Evolutionary conservation across 1,284 basidiomycete species (phyloP).

Genomic region (Irpex sp.): DNA sequence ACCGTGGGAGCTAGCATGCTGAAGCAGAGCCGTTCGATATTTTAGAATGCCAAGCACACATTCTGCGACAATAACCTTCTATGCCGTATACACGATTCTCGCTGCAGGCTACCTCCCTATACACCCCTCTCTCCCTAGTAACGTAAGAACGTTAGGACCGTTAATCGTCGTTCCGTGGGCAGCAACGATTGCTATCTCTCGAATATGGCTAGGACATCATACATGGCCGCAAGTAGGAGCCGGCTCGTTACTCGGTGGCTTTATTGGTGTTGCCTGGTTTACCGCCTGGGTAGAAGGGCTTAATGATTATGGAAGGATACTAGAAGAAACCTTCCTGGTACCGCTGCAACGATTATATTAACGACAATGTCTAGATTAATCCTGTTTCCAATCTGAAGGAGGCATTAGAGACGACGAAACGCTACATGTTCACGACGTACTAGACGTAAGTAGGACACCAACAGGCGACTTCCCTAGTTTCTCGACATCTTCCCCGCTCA

Average conservation of each 20-base stretch:
- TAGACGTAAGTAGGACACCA: background rate
- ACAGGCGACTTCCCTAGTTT: background rate
- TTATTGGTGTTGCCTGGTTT: slow-evolving; percentile 61
- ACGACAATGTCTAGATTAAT: background rate
- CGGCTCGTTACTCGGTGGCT: slow-evolving; percentile 60
- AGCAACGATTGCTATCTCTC: slow-evolving; percentile 54
- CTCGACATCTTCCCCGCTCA: slow-evolving; percentile 28
- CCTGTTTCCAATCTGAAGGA: background rate
- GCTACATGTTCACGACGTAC: no score
- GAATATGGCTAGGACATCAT: slow-evolving; percentile 82
- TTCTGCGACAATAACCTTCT: slow-evolving; percentile 73
- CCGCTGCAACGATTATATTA: background rate
- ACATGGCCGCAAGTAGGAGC: slow-evolving; percentile 70
- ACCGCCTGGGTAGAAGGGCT: slow-evolving; percentile 44
- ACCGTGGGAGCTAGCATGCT: background rate
- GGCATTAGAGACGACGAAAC: no score
- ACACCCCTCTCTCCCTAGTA: slow-evolving; percentile 41
- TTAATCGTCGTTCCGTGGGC: slow-evolving; percentile 54
- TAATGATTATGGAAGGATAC: slow-evolving; percentile 23
- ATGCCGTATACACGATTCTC: slow-evolving; percentile 63
- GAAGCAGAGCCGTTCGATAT: background rate
- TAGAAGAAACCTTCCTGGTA: slow-evolving; percentile 11
- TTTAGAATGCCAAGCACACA: slow-evolving; percentile 88
- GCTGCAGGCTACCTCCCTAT: slow-evolving; percentile 52
- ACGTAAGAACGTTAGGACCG: slow-evolving; percentile 38